phyloP scores from a whole-genome alignment of 148 eudicot species.

The Pouteria glomerata region DNA sequence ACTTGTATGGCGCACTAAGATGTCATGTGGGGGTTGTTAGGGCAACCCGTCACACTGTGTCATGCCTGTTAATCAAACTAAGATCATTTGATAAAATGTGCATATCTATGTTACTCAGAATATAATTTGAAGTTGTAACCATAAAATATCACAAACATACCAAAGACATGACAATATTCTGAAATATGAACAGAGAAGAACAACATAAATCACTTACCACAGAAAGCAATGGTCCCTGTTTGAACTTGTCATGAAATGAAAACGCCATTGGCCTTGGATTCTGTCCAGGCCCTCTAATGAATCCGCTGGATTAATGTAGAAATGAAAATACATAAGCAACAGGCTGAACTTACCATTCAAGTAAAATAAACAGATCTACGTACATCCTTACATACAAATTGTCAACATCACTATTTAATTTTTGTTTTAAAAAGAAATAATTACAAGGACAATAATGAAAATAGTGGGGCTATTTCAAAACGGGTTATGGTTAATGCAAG shows the following conservation, averaged over 20 bases:
- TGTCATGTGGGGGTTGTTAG: too few species aligned
- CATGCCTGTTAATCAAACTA: neutral
- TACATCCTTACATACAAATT: neutral
- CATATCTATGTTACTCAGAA: neutral
- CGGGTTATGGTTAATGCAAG: neutral
- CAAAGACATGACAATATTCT: neutral
- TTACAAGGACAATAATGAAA: neutral
- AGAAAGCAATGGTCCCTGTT: slow-evolving; percentile 91
- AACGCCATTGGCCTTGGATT: slow-evolving; percentile 68
- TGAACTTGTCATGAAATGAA: slow-evolving; percentile 83
- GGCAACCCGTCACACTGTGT: too few species aligned
- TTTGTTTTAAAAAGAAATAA: too few species aligned
- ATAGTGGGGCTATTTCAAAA: neutral
- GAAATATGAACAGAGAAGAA: neutral
- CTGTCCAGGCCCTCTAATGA: slow-evolving; percentile 94
- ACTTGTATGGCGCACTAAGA: too few species aligned
- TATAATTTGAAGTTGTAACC: neutral
- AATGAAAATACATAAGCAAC: slow-evolving; percentile 8
- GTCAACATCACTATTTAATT: neutral
- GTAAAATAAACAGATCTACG: neutral
- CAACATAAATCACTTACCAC: slow-evolving; percentile 47
- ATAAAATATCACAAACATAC: neutral
- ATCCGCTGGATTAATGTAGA: slow-evolving; percentile 53
- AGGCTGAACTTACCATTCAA: slow-evolving; percentile 3
- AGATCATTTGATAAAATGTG: neutral